A percentile compares a stretch with the other conserved stretches of the same genome.
Evolutionary conservation across 108 stramenopile species (phyloP).

Genomic region (Licmophora abbreviata): DNA sequence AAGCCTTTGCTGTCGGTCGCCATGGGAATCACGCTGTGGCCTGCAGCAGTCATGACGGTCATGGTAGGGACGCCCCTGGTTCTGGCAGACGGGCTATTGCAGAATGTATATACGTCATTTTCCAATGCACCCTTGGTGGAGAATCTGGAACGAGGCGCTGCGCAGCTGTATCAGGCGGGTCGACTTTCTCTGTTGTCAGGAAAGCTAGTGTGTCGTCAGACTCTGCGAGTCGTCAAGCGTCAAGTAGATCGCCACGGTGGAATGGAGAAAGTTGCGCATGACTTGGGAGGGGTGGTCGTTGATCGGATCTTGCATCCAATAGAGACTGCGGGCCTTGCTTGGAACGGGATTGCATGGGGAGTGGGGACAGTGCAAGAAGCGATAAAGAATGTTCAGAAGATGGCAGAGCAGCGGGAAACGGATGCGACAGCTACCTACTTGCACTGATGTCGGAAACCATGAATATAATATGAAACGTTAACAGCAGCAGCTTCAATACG

Average conservation of each 20-base stretch:
- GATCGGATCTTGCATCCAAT: constrained; percentile 67
- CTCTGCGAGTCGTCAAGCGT: constrained; percentile 38
- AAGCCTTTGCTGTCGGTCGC: constrained; percentile 54
- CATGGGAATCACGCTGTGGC: constrained; percentile 60
- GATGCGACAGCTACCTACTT: neutral
- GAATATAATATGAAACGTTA: neutral
- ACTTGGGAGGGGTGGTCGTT: constrained; percentile 39
- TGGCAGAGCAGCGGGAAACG: neutral
- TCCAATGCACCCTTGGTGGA: constrained; percentile 41
- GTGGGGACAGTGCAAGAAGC: constrained; percentile 26
- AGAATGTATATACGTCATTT: constrained; percentile 54
- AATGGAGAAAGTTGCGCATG: constrained; percentile 39
- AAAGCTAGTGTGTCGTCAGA: constrained; percentile 50
- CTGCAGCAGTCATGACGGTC: constrained; percentile 56
- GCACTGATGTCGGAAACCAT: neutral
- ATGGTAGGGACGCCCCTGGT: constrained; percentile 49
- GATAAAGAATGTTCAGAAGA: constrained; percentile 21
- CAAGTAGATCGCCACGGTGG: constrained; percentile 75
- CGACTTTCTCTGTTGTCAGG: constrained; percentile 35
- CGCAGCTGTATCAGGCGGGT: constrained; percentile 50
- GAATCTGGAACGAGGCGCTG: constrained; percentile 48
- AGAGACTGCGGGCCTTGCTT: constrained; percentile 52
- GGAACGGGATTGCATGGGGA: constrained; percentile 55
- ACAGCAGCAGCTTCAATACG: neutral
- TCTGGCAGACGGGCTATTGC: constrained; percentile 48